Evolutionary conservation across 108 stramenopile genomes (phyloP).

Genomic region (Nitzschia putrida): DNA sequence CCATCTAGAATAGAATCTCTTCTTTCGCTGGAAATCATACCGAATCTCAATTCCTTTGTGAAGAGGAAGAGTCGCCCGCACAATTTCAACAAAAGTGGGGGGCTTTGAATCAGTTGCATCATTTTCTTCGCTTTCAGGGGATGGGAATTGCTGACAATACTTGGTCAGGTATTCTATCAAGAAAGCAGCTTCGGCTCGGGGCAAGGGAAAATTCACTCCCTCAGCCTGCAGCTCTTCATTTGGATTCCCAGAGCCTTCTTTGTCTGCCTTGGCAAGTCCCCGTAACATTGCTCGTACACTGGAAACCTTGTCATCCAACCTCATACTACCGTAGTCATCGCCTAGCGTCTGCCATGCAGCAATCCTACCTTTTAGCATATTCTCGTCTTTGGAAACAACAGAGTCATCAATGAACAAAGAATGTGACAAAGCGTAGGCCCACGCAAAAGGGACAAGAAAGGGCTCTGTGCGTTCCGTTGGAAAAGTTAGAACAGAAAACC

Average conservation of each 20-base stretch:
- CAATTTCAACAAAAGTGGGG: conserved; percentile 3
- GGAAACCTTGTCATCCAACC: conserved; percentile 24
- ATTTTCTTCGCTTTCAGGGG: background rate
- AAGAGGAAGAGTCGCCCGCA: conserved; percentile 12
- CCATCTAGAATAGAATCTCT: background rate
- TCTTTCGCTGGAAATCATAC: conserved; percentile 10
- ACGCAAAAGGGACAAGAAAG: conserved; percentile 55
- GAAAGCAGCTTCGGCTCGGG: conserved; percentile 8
- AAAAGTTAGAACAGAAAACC: conserved; percentile 47
- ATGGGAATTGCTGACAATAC: background rate
- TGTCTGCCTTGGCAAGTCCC: background rate
- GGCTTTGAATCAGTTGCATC: background rate
- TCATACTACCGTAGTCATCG: conserved; percentile 10
- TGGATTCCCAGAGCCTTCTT: background rate
- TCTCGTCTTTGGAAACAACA: conserved; percentile 1
- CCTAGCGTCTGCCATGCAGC: background rate
- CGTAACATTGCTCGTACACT: background rate
- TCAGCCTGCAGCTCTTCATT: background rate
- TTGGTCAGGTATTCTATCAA: conserved; percentile 2
- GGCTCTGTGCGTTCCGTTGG: conserved; percentile 27
- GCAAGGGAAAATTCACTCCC: background rate
- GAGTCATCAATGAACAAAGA: conserved; percentile 23
- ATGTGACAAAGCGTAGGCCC: conserved; percentile 43
- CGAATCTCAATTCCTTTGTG: conserved; percentile 5
- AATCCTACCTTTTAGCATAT: conserved; percentile 5